A percentile compares a stretch with the other conserved stretches of the same genome.
phyloP scores from a whole-genome alignment of 163 green algal species.

The Scenedesmus sp. region DNA sequence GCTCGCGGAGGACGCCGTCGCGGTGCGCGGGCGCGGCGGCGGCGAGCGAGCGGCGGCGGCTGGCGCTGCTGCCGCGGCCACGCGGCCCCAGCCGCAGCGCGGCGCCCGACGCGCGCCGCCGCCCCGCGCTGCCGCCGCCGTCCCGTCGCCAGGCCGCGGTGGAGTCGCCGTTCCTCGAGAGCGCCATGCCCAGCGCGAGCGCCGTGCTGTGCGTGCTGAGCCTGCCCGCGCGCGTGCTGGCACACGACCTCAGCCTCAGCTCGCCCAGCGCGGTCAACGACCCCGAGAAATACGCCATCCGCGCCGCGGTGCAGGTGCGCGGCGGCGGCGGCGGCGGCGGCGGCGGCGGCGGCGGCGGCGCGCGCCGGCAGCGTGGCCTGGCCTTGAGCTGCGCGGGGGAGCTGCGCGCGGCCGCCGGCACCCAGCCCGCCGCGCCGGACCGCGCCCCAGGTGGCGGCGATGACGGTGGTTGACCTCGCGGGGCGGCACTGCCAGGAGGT shows the following conservation, averaged over 20 bases:
- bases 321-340: conserved; percentile 44
- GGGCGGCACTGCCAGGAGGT: conserved; percentile 76
- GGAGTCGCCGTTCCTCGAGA: conserved; percentile 84
- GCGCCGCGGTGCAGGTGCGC: conserved; percentile 66
- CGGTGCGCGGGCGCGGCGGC: conserved; percentile 46
- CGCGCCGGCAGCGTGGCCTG: too few species aligned
- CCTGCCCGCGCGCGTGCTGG: conserved; percentile 61
- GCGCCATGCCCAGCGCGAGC: conserved; percentile 50
- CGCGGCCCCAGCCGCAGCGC: too few species aligned
- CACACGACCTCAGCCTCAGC: conserved; percentile 37
- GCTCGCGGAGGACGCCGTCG: conserved; percentile 61
- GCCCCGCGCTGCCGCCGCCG: too few species aligned
- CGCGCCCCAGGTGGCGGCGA: conserved; percentile 61
- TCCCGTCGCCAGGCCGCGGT: conserved; percentile 61
- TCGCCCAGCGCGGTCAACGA: conserved; percentile 30
- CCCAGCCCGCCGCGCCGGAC: too few species aligned
- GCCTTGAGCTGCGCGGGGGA: too few species aligned
- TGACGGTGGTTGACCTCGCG: conserved; percentile 62
- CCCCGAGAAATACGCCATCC: conserved; percentile 55
- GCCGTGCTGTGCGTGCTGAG: conserved; percentile 81
- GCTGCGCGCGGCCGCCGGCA: too few species aligned
- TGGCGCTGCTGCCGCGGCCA: neutral
- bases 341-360: too few species aligned
- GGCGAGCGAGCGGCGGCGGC: too few species aligned
- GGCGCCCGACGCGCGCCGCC: too few species aligned